These are phyloP conservation scores for Apiotrichum gracile DNA, from an alignment of 1,284 basidiomycete species.

Conservation along the genomic window DNA sequence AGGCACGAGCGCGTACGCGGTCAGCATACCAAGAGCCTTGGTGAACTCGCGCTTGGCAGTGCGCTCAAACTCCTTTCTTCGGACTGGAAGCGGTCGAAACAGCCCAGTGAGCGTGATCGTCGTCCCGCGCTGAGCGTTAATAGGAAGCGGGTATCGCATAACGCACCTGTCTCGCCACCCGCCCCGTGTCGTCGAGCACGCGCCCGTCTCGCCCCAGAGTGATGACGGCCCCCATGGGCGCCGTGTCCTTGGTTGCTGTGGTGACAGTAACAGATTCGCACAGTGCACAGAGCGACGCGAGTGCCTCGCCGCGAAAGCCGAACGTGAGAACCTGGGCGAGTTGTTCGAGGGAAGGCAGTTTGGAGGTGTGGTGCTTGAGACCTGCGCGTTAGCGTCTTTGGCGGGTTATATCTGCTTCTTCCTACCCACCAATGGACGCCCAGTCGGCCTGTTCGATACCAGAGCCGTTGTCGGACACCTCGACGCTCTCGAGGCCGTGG, in stretches of 20 bases:
- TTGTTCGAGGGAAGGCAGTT: slow-evolving; percentile 71
- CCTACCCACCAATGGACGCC: slow-evolving; percentile 60
- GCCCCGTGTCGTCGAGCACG: slow-evolving; percentile 52
- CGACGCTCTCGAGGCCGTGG: slow-evolving; percentile 75
- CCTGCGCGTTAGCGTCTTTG: slow-evolving; percentile 49
- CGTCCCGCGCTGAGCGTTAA: slow-evolving; percentile 65
- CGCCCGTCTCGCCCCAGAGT: slow-evolving; percentile 63
- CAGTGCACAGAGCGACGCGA: slow-evolving; percentile 86
- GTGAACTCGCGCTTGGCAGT: slow-evolving; percentile 86
- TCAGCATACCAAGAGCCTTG: slow-evolving; percentile 73
- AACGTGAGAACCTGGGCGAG: slow-evolving; percentile 74
- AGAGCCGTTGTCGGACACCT: slow-evolving; percentile 87
- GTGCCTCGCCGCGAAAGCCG: slow-evolving; percentile 93
- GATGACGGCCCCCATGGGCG: slow-evolving; percentile 72
- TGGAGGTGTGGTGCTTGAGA: slow-evolving; percentile 91
- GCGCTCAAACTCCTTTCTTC: slow-evolving; percentile 84
- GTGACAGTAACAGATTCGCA: slow-evolving; percentile 63
- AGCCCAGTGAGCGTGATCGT: slow-evolving; percentile 70
- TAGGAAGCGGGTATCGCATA: slow-evolving; percentile 37
- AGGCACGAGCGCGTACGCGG: slow-evolving; percentile 86
- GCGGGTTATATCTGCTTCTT: too few relatives aligned
- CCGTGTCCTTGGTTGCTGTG: slow-evolving; percentile 64
- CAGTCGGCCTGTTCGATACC: slow-evolving; percentile 77
- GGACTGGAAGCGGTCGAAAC: slow-evolving; percentile 79
- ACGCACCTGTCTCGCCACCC: slow-evolving; percentile 67